Base-by-base conservation (phyloP, 495 filamentous ascomycete genomes). In the Ramalina intermedia region DNA sequence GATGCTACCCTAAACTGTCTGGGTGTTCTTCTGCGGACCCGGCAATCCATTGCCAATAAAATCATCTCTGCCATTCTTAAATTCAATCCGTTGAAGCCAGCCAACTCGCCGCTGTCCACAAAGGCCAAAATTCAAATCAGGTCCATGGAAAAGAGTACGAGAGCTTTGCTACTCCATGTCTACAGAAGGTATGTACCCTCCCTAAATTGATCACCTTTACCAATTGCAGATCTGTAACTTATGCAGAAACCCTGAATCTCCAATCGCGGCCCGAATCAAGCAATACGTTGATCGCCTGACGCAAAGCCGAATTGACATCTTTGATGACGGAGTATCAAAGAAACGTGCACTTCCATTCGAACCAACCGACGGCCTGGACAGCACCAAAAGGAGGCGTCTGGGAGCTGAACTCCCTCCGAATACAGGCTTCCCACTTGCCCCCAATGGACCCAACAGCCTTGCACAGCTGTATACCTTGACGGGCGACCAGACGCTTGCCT, bases 91-190 rank as follows among this genome's bases (percentile, higher is more conserved):
- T 64, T 94, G 7, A 85, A 80, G 57, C 78, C 81, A 51, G 82
- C 82, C 39, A 81, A 76, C 54, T 75, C 77, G 6, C 82, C 86
- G 13, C 75, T 93, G 66, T 89, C 84, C 1, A 73, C 85, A 4
- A 84, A 80, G 58, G 73, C 75, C 29, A 87, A 82, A 46, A 79
- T 99, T 35, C 76, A 86, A 37, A 69, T 95, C 43, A 86, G 83
- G 64, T 94, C 88, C 1, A 91, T 96, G 79, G 91, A 91, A 62
- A 83, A 91, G 53, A 99, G 91, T 14, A 84, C 85, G 1, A 76
- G 87, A 48, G 76, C 84, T 49, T 63, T 99, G 37, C 71, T 96
- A 14, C 72, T 83, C 36, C 87, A 95, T 61, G 67, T 95, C 33
- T 66, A 79, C 48, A 85, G 84, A 66, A 76, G 79, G 85, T 89